Evolutionary conservation across 768 basidiomycete genomes (phyloP).

Genomic region (Naganishia kalamii): DNA sequence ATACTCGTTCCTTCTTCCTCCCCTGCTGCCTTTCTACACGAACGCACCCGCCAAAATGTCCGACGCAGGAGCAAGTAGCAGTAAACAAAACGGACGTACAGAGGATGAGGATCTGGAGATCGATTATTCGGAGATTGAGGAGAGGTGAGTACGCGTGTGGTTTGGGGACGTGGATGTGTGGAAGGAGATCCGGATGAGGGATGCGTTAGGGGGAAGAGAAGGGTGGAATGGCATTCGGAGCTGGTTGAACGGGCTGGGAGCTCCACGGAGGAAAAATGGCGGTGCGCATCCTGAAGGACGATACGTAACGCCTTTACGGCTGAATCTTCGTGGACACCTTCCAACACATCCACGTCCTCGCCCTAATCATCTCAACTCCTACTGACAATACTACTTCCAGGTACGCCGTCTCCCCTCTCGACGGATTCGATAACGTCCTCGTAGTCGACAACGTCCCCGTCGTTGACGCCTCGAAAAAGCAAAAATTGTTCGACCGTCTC

Average conservation of each 20-base stretch:
- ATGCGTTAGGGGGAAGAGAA: background rate
- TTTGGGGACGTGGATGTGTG: too few species aligned
- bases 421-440: conserved; percentile 76
- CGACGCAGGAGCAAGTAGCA: conserved; percentile 2
- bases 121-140: conserved; percentile 82
- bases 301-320: too few species aligned
- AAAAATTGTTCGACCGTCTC: conserved; percentile 72
- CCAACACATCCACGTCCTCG: background rate
- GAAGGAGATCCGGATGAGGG: background rate
- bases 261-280: too few species aligned
- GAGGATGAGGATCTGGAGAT: conserved; percentile 58
- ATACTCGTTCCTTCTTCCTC: too few species aligned
- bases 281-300: too few species aligned
- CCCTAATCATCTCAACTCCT: background rate
- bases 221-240: too few species aligned
- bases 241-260: too few species aligned
- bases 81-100: conserved; percentile 16
- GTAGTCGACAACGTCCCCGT: conserved; percentile 88
- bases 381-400: background rate
- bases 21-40: too few species aligned
- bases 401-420: conserved; percentile 17
- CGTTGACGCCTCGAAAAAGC: conserved; percentile 77
- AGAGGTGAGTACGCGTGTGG: conserved; percentile 55
- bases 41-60: background rate
- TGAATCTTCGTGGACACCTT: background rate